Evolutionary conservation across 2,329 filamentous ascomycete species (phyloP).

Genomic region (Trichoderma hamatum): DNA sequence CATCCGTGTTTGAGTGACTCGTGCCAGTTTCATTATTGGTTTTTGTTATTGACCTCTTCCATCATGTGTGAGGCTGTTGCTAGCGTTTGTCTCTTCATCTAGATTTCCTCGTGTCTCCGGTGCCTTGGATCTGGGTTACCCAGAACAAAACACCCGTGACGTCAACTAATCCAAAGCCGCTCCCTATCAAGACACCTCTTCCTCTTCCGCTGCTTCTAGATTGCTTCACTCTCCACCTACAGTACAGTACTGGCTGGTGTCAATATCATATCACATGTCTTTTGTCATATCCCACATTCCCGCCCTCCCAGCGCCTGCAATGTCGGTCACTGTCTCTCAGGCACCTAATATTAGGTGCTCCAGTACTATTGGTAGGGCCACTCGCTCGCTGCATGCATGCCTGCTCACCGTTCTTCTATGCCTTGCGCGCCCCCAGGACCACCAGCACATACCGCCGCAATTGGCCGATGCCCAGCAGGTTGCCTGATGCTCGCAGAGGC

Average conservation of each 20-base stretch:
- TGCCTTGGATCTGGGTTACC: background rate
- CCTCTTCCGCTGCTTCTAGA: background rate
- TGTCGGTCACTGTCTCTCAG: conserved; percentile 23
- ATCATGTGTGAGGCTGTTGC: too few species aligned
- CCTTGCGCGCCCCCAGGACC: background rate
- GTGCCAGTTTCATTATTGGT: too few species aligned
- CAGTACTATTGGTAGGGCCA: background rate
- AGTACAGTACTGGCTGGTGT: background rate
- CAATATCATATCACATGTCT: background rate
- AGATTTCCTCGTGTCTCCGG: conserved; percentile 1
- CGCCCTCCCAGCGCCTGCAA: background rate
- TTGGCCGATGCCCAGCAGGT: conserved; percentile 7
- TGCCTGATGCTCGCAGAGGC: conserved; percentile 24
- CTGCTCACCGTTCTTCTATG: conserved; percentile 22
- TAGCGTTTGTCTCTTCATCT: background rate
- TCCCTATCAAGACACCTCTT: background rate
- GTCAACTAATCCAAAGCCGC: background rate
- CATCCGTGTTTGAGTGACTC: background rate
- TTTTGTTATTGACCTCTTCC: too few species aligned
- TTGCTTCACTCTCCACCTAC: background rate
- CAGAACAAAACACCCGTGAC: background rate
- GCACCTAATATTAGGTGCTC: background rate
- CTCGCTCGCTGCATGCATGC: background rate
- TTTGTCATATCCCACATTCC: background rate
- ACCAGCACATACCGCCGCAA: conserved; percentile 12